Evolutionary conservation across 345 rosid genomes (phyloP), one percentile per base, ranked within the genome.

Genomic region (Gynandropsis gynandra): DNA sequence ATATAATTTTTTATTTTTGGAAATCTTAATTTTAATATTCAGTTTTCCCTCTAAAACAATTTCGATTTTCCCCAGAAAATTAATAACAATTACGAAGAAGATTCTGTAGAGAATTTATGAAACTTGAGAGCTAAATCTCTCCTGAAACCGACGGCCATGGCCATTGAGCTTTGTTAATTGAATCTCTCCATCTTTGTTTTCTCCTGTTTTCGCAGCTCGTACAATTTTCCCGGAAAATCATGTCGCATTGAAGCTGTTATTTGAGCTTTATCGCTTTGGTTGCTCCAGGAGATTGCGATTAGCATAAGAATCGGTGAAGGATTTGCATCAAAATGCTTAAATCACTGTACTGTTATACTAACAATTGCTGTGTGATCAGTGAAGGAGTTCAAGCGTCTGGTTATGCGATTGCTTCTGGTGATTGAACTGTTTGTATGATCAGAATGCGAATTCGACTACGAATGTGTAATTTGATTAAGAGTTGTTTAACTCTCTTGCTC

Each of bases 341-440:
- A 2, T 5, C 29, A 2, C 4, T 5, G 29, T 5, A 5, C 29
- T 24, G 29, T 24, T 24, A 5, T 24, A 24, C 29, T 2, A 5
- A 2, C 29, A 24, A 24, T 24, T 5, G 4, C 2, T 24, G 29
- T 2, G 2, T 24, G 29, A 24, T n/a, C n/a, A n/a, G n/a, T 24
- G 9, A 54, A 19, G 19, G 42, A 29, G 34, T 17, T 38, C 40
- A 14, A 39, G 39, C 36, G 38, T 11, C 47, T 57, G 35, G 35
- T 20, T 36, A 8, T 5, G 15, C 9, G 51, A 56, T 19, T 10
- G 44, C 19, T 19, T 15, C 29, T 24, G 29, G 5, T 24, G 29
- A 24, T 24, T 24, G 29, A 24, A 24, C 4, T 5, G 29, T 24
- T 24, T 24, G n/a, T n/a, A n/a, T n/a, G 96, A 90, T 61, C n/a